Conservation (phyloP, 306 rosid species). For the Coriaria nepalensis region DNA sequence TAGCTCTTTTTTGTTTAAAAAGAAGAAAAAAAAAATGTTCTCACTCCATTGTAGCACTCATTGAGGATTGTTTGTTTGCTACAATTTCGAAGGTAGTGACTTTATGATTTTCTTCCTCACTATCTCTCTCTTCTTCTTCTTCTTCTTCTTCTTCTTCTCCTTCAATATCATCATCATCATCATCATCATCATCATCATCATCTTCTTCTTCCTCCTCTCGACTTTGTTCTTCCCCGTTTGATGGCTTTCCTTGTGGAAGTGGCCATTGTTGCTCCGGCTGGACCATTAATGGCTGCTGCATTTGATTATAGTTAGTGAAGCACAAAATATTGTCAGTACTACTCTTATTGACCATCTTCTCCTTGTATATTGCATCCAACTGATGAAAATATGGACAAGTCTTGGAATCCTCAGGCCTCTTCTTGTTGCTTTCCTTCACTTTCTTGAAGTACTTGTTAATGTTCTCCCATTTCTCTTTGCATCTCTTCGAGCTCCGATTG, state of each 20-base stretch:
- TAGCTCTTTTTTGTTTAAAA: no score
- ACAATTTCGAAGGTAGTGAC: conserved; percentile 22
- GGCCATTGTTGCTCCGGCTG: conserved; percentile 87
- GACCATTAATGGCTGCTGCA: conserved; percentile 63
- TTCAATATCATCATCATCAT: conserved; percentile 12
- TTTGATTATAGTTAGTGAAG: conserved; percentile 19
- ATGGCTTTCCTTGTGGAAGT: conserved; percentile 12
- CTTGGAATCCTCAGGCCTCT: conserved; percentile 56
- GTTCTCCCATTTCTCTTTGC: conserved; percentile 98
- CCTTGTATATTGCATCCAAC: conserved; percentile 61
- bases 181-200: conserved; percentile 16
- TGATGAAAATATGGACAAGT: conserved; percentile 76
- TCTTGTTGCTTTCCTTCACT: conserved; percentile 56
- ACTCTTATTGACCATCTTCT: conserved; percentile 22
- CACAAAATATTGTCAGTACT: not conserved
- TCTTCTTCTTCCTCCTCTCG: not conserved
- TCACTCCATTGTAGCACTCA: conserved; percentile 38
- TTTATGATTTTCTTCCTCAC: conserved; percentile 4
- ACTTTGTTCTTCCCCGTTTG: no score
- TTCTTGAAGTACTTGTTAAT: conserved; percentile 93
- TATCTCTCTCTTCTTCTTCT: conserved; percentile 29
- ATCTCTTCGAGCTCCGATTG: conserved; percentile 60
- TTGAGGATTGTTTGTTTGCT: conserved; percentile 33
- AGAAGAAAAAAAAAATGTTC: conserved; percentile 12
- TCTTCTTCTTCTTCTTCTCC: conserved; percentile 32